Conservation (phyloP, 495 filamentous ascomycete species). For the Aspergillus ellipticus region DNA sequence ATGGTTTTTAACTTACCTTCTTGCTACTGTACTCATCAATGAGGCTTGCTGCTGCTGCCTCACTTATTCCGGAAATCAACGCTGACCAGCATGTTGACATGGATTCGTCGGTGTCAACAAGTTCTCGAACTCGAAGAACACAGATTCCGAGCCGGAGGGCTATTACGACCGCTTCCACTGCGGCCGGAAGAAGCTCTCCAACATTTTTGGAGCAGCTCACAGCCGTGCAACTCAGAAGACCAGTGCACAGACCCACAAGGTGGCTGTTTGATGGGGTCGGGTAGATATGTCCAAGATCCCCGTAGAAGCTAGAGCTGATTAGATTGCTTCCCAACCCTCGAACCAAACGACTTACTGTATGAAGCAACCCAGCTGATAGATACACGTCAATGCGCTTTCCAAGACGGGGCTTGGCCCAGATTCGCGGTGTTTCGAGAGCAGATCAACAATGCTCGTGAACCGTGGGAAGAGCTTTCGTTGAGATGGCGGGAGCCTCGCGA, state of each 20-base stretch:
- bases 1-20: slow-evolving; percentile 54
- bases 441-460: slow-evolving; percentile 65
- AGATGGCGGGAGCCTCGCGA: slow-evolving; percentile 54
- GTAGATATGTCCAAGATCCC: slow-evolving; percentile 52
- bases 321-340: background rate
- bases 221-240: slow-evolving; percentile 66
- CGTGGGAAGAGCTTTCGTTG: slow-evolving; percentile 61
- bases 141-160: slow-evolving; percentile 68
- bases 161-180: slow-evolving; percentile 66
- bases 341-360: slow-evolving; percentile 59
- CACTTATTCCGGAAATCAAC: slow-evolving; percentile 34
- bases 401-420: slow-evolving; percentile 55
- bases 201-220: slow-evolving; percentile 65
- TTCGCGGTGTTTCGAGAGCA: slow-evolving; percentile 64
- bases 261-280: slow-evolving; percentile 40
- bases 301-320: slow-evolving; percentile 33
- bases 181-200: slow-evolving; percentile 63
- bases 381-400: slow-evolving; percentile 65
- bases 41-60: slow-evolving; percentile 24
- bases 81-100: slow-evolving; percentile 36
- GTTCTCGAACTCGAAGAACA: slow-evolving; percentile 41
- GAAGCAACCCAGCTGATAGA: slow-evolving; percentile 70
- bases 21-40: slow-evolving; percentile 60
- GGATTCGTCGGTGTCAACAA: slow-evolving; percentile 27
- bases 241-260: slow-evolving; percentile 62